These are phyloP conservation scores for Hyphopichia pseudoburtonii DNA, from an alignment of 1,139 yeast species.

Conservation along the genomic window DNA sequence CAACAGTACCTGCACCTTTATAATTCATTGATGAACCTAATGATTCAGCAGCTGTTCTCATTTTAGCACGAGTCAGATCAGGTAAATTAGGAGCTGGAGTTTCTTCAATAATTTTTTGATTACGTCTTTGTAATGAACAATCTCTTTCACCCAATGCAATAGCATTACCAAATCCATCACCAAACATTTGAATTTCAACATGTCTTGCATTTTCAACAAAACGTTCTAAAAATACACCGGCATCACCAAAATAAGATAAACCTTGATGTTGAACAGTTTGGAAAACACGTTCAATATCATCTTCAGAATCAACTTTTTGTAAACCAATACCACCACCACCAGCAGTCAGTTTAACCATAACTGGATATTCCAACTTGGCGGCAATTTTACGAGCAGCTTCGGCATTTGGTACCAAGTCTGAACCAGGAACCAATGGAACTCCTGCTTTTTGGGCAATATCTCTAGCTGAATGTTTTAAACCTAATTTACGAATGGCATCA, in stretches of 20 bases:
- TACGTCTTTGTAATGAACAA: conserved; percentile 95
- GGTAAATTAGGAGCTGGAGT: conserved; percentile 97
- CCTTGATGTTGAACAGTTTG: conserved; percentile 94
- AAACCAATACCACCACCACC: conserved; percentile 99
- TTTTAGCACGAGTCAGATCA: conserved; percentile 65
- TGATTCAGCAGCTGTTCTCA: conserved; percentile 84
- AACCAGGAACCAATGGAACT: conserved; percentile 95
- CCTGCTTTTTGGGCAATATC: conserved; percentile 85
- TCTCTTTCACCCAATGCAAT: conserved; percentile 96
- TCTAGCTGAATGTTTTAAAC: conserved; percentile 94
- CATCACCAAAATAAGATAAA: conserved; percentile 85
- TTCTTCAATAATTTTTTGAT: conserved; percentile 94
- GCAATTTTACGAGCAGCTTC: conserved; percentile 78
- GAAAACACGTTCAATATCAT: conserved; percentile 79
- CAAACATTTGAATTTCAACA: conserved; percentile 94
- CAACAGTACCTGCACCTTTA: conserved; percentile 97
- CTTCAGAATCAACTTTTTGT: conserved; percentile 83
- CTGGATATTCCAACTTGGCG: conserved; percentile 78
- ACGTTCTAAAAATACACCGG: conserved; percentile 92
- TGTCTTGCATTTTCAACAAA: conserved; percentile 94
- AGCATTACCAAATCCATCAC: conserved; percentile 91
- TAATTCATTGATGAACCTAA: conserved; percentile 79
- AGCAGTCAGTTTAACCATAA: conserved; percentile 96
- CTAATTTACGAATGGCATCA: conserved; percentile 84
- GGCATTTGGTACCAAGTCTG: conserved; percentile 70